Conservation (phyloP, 2,329 filamentous ascomycete genomes). For the Colletotrichum gigasporum region DNA sequence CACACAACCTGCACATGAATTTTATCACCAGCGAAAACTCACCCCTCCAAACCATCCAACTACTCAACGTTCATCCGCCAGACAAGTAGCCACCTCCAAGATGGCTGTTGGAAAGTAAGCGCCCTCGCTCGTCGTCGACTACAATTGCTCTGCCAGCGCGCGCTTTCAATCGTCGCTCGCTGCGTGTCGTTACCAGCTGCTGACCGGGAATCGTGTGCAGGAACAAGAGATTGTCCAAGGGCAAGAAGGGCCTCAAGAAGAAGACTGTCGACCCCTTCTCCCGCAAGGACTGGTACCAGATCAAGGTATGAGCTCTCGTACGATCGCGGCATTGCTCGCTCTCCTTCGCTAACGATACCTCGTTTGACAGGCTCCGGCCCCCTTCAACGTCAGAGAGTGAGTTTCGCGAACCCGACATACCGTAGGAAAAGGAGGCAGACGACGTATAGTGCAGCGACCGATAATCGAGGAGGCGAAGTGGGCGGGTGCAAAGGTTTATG, state of each 20-base stretch:
- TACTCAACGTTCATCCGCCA: slow-evolving; percentile 53
- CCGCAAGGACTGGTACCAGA: slow-evolving; percentile 98
- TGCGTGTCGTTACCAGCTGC: too few species aligned
- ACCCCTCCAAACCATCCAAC: slow-evolving; percentile 51
- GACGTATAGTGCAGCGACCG: too few species aligned
- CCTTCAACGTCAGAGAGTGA: slow-evolving; percentile 97
- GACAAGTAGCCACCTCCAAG: slow-evolving; percentile 59
- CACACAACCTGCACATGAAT: slow-evolving; percentile 38
- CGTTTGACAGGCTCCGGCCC: slow-evolving; percentile 82
- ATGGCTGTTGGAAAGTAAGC: slow-evolving; percentile 71
- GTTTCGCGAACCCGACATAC: slow-evolving; percentile 45
- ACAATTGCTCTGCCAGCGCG: background rate
- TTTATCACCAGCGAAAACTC: slow-evolving; percentile 44
- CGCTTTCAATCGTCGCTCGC: background rate
- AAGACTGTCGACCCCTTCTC: slow-evolving; percentile 97
- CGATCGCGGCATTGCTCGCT: background rate
- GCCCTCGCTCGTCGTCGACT: slow-evolving; percentile 22
- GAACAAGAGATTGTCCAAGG: slow-evolving; percentile 99
- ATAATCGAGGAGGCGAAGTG: too few species aligned
- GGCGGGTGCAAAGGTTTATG: too few species aligned
- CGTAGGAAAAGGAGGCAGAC: too few species aligned
- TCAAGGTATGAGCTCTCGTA: slow-evolving; percentile 74
- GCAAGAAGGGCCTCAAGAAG: slow-evolving; percentile 99
- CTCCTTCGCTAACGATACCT: slow-evolving; percentile 37
- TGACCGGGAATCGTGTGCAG: slow-evolving; percentile 52